A percentile compares a stretch with the other conserved stretches of the same genome.
phyloP scores from a whole-genome alignment of 768 basidiomycete species.

The Podaxis sp. region DNA sequence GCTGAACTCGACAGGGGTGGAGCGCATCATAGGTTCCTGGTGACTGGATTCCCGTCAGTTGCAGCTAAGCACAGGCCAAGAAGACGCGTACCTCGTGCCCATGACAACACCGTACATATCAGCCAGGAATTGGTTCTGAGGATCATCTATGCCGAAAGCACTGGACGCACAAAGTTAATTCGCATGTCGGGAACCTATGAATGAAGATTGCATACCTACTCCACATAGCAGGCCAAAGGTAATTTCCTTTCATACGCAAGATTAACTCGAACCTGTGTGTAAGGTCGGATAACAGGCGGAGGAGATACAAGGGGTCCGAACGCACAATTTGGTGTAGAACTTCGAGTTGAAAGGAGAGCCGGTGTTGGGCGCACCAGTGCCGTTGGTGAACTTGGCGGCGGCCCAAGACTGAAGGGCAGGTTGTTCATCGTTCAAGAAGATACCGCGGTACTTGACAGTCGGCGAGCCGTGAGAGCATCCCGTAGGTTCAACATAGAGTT shows the following conservation, averaged over 20 bases:
- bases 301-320: neutral
- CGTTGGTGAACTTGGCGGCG: conserved; percentile 61
- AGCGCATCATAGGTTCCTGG: conserved; percentile 74
- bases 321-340: conserved; percentile 55
- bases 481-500: conserved; percentile 40
- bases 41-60: conserved; percentile 32
- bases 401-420: conserved; percentile 73
- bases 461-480: conserved; percentile 58
- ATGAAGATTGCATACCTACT: conserved; percentile 25
- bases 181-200: neutral
- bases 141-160: conserved; percentile 56
- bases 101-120: conserved; percentile 66
- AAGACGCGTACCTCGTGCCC: conserved; percentile 49
- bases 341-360: conserved; percentile 59
- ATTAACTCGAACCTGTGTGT: conserved; percentile 55
- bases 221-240: conserved; percentile 63
- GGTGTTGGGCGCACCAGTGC: conserved; percentile 42
- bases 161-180: conserved; percentile 17
- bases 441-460: conserved; percentile 65
- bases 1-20: conserved; percentile 62
- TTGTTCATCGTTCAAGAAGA: conserved; percentile 77
- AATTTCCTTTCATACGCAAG: conserved; percentile 63
- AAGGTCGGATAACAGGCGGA: neutral
- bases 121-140: conserved; percentile 56
- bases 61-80: neutral